phyloP scores from a whole-genome alignment of 2,329 filamentous ascomycete genomes.

The Claviceps capensis region DNA sequence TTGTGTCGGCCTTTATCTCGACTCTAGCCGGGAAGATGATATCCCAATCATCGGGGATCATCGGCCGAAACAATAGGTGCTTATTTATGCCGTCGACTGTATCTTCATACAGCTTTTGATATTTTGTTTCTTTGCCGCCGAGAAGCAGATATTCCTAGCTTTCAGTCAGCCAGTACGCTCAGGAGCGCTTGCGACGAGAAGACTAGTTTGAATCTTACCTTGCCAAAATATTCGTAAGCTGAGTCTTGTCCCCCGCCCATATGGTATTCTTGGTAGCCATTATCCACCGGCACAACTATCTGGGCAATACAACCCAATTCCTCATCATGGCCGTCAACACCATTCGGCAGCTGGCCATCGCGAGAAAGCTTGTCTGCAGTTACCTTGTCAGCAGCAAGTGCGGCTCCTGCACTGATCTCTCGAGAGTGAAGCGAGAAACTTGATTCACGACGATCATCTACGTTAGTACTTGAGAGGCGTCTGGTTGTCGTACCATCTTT shows the following conservation, averaged over 20 bases:
- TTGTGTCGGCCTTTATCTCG: constrained; percentile 24
- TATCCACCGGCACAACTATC: constrained; percentile 37
- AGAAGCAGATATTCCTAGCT: constrained; percentile 57
- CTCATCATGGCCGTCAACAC: constrained; percentile 16
- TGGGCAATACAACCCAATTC: constrained; percentile 43
- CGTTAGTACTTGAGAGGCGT: neutral
- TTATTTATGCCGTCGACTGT: constrained; percentile 55
- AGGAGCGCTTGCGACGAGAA: neutral
- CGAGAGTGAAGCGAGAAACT: neutral
- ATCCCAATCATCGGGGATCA: constrained; percentile 52
- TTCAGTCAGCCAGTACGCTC: neutral
- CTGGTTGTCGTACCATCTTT: constrained; percentile 12
- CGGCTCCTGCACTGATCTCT: neutral
- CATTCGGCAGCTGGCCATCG: constrained; percentile 14
- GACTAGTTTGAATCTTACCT: constrained; percentile 22
- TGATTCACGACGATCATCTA: constrained; percentile 4
- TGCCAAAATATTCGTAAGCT: constrained; percentile 59
- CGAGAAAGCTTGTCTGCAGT: neutral
- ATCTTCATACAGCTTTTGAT: constrained; percentile 57
- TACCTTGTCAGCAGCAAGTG: neutral
- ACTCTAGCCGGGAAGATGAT: constrained; percentile 61
- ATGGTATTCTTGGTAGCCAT: constrained; percentile 34
- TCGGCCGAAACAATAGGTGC: constrained; percentile 64
- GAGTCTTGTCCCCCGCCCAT: constrained; percentile 57
- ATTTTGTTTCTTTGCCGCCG: constrained; percentile 59